A percentile compares a stretch with the other conserved stretches of the same genome.
Conservation (phyloP, 1,284 basidiomycete species). For the Ceratobasidium sp. region DNA sequence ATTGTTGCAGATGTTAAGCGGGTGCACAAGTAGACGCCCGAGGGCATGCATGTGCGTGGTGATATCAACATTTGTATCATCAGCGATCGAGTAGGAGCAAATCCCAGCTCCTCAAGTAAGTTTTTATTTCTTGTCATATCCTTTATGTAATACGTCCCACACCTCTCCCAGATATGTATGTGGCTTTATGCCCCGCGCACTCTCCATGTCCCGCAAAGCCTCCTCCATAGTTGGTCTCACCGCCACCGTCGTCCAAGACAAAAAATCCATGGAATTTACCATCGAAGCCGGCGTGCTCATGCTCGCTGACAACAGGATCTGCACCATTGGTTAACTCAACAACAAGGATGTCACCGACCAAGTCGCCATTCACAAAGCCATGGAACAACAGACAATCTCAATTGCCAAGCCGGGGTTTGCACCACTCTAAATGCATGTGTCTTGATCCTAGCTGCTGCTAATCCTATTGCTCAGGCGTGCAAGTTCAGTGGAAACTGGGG, state of each 20-base stretch:
- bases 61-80: constrained; percentile 99
- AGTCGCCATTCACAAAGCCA: constrained; percentile 99
- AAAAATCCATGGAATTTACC: constrained; percentile 99
- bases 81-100: constrained; percentile 98
- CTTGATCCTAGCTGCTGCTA: constrained; percentile 97
- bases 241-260: constrained; percentile 97
- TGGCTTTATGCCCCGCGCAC: constrained; percentile 97
- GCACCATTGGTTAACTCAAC: constrained; percentile 99
- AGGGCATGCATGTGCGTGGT: constrained; percentile 97
- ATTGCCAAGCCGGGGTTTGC: constrained; percentile 99
- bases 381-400: constrained; percentile 99
- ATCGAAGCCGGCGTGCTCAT: constrained; percentile 99
- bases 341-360: constrained; percentile 99
- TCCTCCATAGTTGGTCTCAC: constrained; percentile 99
- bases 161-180: constrained; percentile 84
- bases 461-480: constrained; percentile 74
- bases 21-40: constrained; percentile 95
- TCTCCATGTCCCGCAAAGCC: constrained; percentile 99
- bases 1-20: constrained; percentile 98
- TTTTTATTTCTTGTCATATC: constrained; percentile 47
- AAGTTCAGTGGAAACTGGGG: too few species aligned
- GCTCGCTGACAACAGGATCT: constrained; percentile 99
- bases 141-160: not conserved
- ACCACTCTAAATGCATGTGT: constrained; percentile 98
- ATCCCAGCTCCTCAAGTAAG: constrained; percentile 97